Base-by-base conservation (phyloP, 2,329 filamentous ascomycete genomes). In the Lachnellula occidentalis region DNA sequence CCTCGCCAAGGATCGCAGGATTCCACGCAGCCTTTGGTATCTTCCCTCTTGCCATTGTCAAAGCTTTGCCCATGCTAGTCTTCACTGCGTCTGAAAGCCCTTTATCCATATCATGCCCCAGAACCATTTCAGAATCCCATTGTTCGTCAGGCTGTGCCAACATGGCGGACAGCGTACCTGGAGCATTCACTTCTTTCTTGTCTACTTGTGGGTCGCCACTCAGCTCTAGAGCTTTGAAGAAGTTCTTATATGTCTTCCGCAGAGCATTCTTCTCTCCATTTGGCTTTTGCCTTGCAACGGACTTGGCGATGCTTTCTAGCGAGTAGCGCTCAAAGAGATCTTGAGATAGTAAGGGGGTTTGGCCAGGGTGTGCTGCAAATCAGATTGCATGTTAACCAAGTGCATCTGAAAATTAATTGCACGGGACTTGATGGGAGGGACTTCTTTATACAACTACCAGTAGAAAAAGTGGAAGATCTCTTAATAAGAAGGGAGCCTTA, bases 181-280 rank as follows among this genome's bases (percentile, higher is more conserved):
- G 73, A 7, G 74, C 74, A 37, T 76, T 72, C 19, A 74, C 71
- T 42, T 82, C 79, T 62, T 80, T 79, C 71, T 82, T 83, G 27
- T 75, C 71, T 3, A 74, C 73, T 62, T 86, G 82, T 62, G 84
- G 86, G 56, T 82, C 78, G 9, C 83, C 83, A 51, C 77, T 78
- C 24, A 86, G 74, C 36, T 80, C 81, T 34, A 86, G 71, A 45
- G 77, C 78, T 73, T 86, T 86, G 67, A 86, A 82, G 61, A 86
- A 81, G 50, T 82, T 82, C 69, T 86, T 86, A 73, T 86, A 86
- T 15, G 82, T 85, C 67, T 86, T 86, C 24, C 83, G 78, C 48
- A 86, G 73, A 59, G 79, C 80, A 65, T 86, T 86, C 74, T 85
- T 86, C 68, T 84, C 80, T 9, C 83, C 83, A 66, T 83, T 83